phyloP scores from a whole-genome alignment of 2,329 filamentous ascomycete genomes.

The Aspergillus sp. region DNA sequence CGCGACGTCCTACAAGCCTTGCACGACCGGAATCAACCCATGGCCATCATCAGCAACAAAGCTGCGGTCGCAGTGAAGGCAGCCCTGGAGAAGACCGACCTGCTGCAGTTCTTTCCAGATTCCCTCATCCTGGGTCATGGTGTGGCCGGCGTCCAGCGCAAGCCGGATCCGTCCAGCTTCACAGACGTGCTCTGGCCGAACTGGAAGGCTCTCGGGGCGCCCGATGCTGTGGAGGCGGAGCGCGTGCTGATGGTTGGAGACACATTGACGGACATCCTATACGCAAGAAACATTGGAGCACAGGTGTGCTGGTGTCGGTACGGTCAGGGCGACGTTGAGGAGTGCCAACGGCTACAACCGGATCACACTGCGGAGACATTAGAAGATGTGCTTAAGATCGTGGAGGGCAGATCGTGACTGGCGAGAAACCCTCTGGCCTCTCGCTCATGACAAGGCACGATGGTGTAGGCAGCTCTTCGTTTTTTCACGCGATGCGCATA shows the following conservation, averaged over 20 bases:
- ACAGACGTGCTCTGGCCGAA: conserved; percentile 19
- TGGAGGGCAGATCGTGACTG: background rate
- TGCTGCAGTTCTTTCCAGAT: conserved; percentile 10
- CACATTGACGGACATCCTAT: conserved; percentile 19
- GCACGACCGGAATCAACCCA: conserved; percentile 12
- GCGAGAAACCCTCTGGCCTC: background rate
- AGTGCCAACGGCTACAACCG: conserved; percentile 11
- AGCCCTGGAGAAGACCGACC: conserved; percentile 6
- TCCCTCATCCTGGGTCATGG: conserved; percentile 18
- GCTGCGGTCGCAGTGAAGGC: conserved; percentile 21
- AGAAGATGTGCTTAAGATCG: background rate
- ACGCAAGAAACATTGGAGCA: conserved; percentile 18
- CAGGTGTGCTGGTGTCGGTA: conserved; percentile 19
- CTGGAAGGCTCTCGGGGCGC: conserved; percentile 11
- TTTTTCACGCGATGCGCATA: too few species aligned
- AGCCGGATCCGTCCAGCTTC: conserved; percentile 18
- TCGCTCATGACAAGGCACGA: too few species aligned
- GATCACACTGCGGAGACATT: conserved; percentile 18
- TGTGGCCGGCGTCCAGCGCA: conserved; percentile 7
- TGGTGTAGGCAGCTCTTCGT: background rate
- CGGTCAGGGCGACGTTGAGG: conserved; percentile 18
- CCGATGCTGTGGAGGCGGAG: background rate
- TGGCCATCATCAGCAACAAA: conserved; percentile 31
- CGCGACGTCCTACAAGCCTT: conserved; percentile 18
- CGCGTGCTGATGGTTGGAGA: conserved; percentile 19